These are phyloP conservation scores for Hypericum perforatum DNA, from an alignment of 345 rosid genomes.

Conservation along the genomic window DNA sequence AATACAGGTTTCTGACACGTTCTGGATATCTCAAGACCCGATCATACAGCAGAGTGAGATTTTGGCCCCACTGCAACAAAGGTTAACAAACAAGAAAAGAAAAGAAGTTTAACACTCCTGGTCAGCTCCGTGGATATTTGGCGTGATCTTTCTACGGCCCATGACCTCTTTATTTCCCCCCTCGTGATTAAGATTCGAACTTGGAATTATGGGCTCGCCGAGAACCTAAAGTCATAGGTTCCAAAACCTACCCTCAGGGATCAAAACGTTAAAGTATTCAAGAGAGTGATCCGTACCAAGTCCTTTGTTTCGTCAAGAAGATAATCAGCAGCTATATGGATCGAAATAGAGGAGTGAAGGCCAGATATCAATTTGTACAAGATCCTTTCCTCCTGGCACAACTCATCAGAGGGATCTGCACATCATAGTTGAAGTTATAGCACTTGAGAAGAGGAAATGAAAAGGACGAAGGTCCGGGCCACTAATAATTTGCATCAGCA, in stretches of 20 bases:
- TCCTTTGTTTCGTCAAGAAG: conserved; percentile 68
- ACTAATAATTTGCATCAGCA: too few relatives aligned
- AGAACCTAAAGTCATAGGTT: too few relatives aligned
- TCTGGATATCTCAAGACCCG: conserved; percentile 80
- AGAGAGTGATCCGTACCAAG: conserved; percentile 27
- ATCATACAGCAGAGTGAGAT: conserved; percentile 67
- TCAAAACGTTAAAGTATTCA: too few relatives aligned
- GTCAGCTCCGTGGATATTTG: too few relatives aligned
- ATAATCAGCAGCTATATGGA: conserved; percentile 84
- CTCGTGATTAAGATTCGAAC: too few relatives aligned
- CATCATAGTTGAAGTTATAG: not conserved
- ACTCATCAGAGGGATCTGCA: conserved; percentile 64
- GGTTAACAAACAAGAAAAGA: not conserved
- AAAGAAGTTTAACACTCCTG: too few relatives aligned
- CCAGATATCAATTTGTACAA: conserved; percentile 93
- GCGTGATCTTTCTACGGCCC: too few relatives aligned
- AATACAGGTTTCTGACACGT: conserved; percentile 80
- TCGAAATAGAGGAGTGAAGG: conserved; percentile 87
- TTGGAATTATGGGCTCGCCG: too few relatives aligned
- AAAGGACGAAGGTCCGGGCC: too few relatives aligned
- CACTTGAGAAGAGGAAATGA: not conserved
- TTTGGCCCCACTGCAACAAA: conserved; percentile 82
- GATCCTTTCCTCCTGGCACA: conserved; percentile 77
- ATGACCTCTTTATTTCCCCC: too few relatives aligned
- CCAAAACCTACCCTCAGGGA: too few relatives aligned